phyloP scores from a whole-genome alignment of 768 basidiomycete genomes.

The Russula ochroleuca region DNA sequence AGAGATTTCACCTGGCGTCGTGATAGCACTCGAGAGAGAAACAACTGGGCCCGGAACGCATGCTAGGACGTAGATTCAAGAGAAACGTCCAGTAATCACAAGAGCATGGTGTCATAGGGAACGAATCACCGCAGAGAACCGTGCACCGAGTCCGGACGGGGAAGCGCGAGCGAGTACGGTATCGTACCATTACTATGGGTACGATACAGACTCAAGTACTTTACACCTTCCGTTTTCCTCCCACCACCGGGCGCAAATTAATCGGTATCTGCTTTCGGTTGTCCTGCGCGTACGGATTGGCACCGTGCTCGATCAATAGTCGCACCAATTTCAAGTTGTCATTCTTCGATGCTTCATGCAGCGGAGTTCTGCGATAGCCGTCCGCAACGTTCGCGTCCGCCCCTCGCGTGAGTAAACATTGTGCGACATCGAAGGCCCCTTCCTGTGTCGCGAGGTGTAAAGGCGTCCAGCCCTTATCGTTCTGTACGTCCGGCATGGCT shows the following conservation, averaged over 20 bases:
- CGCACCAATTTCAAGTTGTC: background rate
- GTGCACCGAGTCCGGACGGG: too few species aligned
- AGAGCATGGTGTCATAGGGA: too few species aligned
- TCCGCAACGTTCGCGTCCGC: conserved; percentile 4
- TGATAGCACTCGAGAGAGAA: too few species aligned
- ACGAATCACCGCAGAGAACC: too few species aligned
- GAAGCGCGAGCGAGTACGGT: too few species aligned
- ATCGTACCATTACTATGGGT: background rate
- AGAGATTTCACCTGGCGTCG: too few species aligned
- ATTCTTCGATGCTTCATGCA: conserved; percentile 2
- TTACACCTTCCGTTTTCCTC: too few species aligned
- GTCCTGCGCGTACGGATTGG: background rate
- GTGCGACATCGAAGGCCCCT: background rate
- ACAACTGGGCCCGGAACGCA: too few species aligned
- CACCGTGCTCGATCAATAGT: background rate
- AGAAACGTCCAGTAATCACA: too few species aligned
- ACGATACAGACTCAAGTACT: background rate
- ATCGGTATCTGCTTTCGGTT: background rate
- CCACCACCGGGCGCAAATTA: background rate
- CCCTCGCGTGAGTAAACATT: background rate
- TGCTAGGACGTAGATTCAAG: too few species aligned
- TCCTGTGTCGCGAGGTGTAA: background rate
- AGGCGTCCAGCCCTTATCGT: background rate
- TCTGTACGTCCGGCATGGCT: background rate
- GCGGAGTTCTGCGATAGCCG: conserved; percentile 1